These are phyloP conservation scores for Warburgia ugandensis DNA, from an alignment of 164 flowering plant genomes.

Conservation along the genomic window DNA sequence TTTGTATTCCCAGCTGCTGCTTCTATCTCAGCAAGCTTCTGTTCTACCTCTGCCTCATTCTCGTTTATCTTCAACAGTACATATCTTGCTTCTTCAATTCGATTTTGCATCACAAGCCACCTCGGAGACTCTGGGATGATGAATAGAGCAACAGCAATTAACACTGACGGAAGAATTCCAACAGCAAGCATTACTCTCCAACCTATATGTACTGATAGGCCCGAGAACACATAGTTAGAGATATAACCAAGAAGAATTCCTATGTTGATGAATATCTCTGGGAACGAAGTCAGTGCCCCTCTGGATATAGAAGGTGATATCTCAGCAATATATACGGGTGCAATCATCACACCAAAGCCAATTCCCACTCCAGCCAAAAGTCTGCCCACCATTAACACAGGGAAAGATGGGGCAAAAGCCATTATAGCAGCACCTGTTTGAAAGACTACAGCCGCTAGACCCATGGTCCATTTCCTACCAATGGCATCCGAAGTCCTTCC, in stretches of 20 bases:
- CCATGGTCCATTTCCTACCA: slow-evolving; percentile 98
- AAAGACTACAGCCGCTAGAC: slow-evolving; percentile 66
- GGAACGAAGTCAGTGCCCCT: slow-evolving; percentile 84
- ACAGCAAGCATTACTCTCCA: slow-evolving; percentile 94
- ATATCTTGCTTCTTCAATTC: slow-evolving; percentile 67
- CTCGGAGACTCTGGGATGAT: slow-evolving; percentile 92
- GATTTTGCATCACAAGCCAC: slow-evolving; percentile 72
- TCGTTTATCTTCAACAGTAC: slow-evolving; percentile 61
- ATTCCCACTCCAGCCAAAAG: slow-evolving; percentile 83
- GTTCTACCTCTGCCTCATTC: slow-evolving; percentile 58
- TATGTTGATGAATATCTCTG: slow-evolving; percentile 76
- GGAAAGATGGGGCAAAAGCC: slow-evolving; percentile 69
- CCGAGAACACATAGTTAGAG: slow-evolving; percentile 77
- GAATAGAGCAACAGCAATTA: slow-evolving; percentile 66
- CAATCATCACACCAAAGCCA: slow-evolving; percentile 83
- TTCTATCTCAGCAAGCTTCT: slow-evolving; percentile 67
- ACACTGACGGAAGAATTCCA: slow-evolving; percentile 82
- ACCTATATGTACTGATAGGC: slow-evolving; percentile 47
- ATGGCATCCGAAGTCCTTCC: slow-evolving; percentile 79
- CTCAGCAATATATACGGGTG: slow-evolving; percentile 91
- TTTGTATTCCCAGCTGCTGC: slow-evolving; percentile 42
- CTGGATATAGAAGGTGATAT: slow-evolving; percentile 65
- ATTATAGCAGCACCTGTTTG: slow-evolving; percentile 72
- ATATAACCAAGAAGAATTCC: slow-evolving; percentile 91
- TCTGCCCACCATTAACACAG: slow-evolving; percentile 66